These are phyloP conservation scores for Mycena vitilis DNA, from an alignment of 768 basidiomycete species.

Conservation along the genomic window DNA sequence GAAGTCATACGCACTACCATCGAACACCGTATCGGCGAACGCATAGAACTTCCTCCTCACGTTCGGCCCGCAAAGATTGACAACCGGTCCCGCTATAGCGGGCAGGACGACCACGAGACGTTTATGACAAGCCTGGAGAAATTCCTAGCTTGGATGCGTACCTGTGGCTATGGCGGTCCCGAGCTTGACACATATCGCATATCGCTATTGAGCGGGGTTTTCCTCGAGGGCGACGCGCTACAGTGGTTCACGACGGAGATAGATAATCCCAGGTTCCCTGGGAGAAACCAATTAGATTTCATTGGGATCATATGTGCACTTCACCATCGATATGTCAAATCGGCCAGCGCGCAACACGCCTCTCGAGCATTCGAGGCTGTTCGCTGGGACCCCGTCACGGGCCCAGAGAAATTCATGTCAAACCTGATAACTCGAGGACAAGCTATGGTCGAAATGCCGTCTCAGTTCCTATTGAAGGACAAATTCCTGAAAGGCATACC, in stretches of 20 bases:
- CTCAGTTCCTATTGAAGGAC: background rate
- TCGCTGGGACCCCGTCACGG: background rate
- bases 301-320: background rate
- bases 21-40: background rate
- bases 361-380: slow-evolving; percentile 12
- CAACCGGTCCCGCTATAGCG: background rate
- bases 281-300: background rate
- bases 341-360: slow-evolving; percentile 5
- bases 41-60: background rate
- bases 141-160: background rate
- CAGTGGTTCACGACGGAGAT: slow-evolving; percentile 1
- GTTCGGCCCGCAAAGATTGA: background rate
- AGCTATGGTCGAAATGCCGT: background rate
- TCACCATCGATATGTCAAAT: slow-evolving; percentile 2
- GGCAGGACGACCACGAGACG: slow-evolving; percentile 13
- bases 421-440: background rate
- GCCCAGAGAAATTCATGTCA: slow-evolving; percentile 10
- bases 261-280: background rate
- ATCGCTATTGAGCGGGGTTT: background rate
- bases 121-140: slow-evolving; percentile 9
- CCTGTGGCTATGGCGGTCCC: background rate
- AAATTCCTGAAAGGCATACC: background rate
- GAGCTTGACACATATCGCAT: background rate
- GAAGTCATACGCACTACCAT: background rate
- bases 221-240: background rate